phyloP scores from a whole-genome alignment of 2,329 filamentous ascomycete genomes.

The Neofusicoccum laricinum region DNA sequence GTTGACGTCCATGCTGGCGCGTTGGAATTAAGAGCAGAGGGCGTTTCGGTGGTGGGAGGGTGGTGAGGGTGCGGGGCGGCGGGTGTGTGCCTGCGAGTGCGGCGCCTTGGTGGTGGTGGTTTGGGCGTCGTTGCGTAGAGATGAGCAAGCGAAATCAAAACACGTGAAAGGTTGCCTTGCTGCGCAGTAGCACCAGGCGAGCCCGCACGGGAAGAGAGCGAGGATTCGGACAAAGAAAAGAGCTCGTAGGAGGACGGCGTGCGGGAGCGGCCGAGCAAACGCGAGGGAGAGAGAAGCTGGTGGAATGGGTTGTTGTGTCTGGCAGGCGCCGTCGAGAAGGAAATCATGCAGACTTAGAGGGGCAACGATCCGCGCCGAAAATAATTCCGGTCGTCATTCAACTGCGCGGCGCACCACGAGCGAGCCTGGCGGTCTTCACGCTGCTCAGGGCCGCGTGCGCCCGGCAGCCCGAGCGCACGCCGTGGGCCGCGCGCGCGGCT shows the following conservation, averaged over 20 bases:
- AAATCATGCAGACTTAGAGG: constrained; percentile 14
- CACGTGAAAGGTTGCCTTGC: constrained; percentile 33
- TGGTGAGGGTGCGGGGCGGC: not conserved
- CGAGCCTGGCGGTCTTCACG: too few species aligned
- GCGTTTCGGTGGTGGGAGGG: not conserved
- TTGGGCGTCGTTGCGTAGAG: constrained; percentile 31
- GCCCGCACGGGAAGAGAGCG: constrained; percentile 8
- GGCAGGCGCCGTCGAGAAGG: constrained; percentile 13
- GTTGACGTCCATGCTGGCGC: constrained; percentile 86
- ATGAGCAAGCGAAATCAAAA: constrained; percentile 21
- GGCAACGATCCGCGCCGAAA: constrained; percentile 5
- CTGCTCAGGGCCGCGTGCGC: not conserved
- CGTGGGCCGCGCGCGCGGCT: not conserved
- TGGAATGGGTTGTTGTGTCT: constrained; percentile 15
- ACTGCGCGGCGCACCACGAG: too few species aligned
- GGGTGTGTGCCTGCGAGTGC: not conserved
- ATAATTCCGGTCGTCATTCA: not conserved
- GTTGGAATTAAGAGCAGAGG: constrained; percentile 23
- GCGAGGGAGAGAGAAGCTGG: constrained; percentile 10
- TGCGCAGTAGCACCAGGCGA: not conserved
- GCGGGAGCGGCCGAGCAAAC: not conserved
- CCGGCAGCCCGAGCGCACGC: constrained; percentile 5
- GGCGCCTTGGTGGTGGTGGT: not conserved
- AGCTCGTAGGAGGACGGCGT: constrained; percentile 8
- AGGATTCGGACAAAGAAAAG: constrained; percentile 14